Evolutionary conservation across 805 yeast genomes (phyloP), one percentile per base, ranked within the genome.

Genomic region (Debaryomyces hansenii): DNA sequence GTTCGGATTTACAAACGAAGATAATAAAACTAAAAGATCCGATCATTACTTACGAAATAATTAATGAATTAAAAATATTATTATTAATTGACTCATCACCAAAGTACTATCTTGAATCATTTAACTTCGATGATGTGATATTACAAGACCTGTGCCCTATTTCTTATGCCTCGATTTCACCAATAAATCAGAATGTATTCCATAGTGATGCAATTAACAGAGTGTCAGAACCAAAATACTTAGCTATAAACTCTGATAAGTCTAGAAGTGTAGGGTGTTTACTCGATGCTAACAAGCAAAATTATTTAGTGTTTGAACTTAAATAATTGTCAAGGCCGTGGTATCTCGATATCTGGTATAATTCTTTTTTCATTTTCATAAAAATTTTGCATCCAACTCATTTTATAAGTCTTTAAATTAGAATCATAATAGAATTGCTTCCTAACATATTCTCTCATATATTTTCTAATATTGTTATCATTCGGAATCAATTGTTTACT

Each of bases 211-310:
- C 20, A n/a, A 27, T 6, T 5, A 10, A 9, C 15, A 4, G 18
- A 11, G 15, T 12, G 35, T 10, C 36, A 41, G 32, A 54, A n/a
- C 76, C 78, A 1, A 47, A 53, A 3, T 56, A 56, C 40, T 33
- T 76, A 37, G 55, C 74, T 0, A 49, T 69, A n/a, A 72, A 66
- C 46, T 48, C 62, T 5, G 11, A 28, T n/a, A 47, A 48, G 2
- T 32, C 48, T 3, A 55, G 63, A 20, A 48, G 61, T 0, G 58
- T 63, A 36, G 77, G 72, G 5, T 72, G 77, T 48, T 48, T 79
- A 12, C 49, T 78, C 31, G 80, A 76, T 50, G 51, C 58, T 7
- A 56, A 69, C 20, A 70, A 59, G 41, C 72, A 67, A 49, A 64
- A 69, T 42, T 77, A 75, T 52, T 51, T 62, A 21, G 65, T 75